Conservation (phyloP, 2,329 filamentous ascomycete species). For the Alternaria angustiovoidea region DNA sequence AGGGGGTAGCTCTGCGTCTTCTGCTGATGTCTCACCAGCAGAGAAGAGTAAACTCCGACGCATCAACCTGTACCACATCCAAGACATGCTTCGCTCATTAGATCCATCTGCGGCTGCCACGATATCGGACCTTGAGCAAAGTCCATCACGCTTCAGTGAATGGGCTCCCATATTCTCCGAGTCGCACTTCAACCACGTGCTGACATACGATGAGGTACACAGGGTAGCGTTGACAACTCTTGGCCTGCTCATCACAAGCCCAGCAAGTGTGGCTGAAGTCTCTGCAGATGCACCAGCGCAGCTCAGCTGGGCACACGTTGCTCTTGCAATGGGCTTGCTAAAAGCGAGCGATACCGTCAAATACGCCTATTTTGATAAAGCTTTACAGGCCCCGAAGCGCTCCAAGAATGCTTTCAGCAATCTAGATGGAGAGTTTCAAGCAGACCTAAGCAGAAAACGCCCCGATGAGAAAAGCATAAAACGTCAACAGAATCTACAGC, state of each 20-base stretch:
- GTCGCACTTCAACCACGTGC: constrained; percentile 56
- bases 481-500: constrained; percentile 63
- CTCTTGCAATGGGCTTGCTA: constrained; percentile 53
- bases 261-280: constrained; percentile 5
- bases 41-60: constrained; percentile 46
- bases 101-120: constrained; percentile 44
- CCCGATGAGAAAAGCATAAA: constrained; percentile 27
- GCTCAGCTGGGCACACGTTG: constrained; percentile 53
- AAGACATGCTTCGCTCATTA: constrained; percentile 65
- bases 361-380: constrained; percentile 45
- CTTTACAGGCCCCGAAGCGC: constrained; percentile 13
- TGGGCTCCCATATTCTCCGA: constrained; percentile 39
- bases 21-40: constrained; percentile 17
- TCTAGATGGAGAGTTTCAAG: constrained; percentile 5
- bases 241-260: constrained; percentile 50
- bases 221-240: constrained; percentile 64
- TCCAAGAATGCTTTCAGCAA: constrained; percentile 12
- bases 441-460: constrained; percentile 15
- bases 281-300: constrained; percentile 16
- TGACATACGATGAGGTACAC: constrained; percentile 68
- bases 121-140: constrained; percentile 35
- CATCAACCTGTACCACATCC: constrained; percentile 71
- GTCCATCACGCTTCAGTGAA: constrained; percentile 22
- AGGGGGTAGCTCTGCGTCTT: constrained; percentile 9
- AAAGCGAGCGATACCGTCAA: constrained; percentile 59